Percentiles rank a stretch among this genome's conserved stretches.
Conservation (phyloP, 805 yeast species). For the Schizosaccharomyces octosporus region DNA sequence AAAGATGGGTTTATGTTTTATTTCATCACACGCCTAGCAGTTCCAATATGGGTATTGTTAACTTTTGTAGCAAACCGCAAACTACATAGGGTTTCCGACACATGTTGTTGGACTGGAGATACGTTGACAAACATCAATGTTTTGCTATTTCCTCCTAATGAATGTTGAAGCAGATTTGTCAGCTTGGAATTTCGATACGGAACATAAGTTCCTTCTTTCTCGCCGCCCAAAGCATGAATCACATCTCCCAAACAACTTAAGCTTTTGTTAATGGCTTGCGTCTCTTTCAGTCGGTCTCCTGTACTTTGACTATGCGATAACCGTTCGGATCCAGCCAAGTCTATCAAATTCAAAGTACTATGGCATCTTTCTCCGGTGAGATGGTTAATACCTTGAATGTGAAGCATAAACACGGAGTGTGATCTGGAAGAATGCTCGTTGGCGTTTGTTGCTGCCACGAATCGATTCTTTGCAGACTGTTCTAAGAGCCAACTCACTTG, state of each 20-base stretch:
- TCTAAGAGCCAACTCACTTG: slow-evolving; percentile 28
- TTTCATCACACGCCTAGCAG: slow-evolving; percentile 5
- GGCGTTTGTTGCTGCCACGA: slow-evolving; percentile 59
- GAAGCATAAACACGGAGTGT: slow-evolving; percentile 54
- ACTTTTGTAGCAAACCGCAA: slow-evolving; percentile 60
- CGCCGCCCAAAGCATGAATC: slow-evolving; percentile 36
- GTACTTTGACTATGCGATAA: slow-evolving; percentile 46
- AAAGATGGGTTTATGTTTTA: neutral
- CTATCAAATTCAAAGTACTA: slow-evolving; percentile 60
- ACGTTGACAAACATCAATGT: slow-evolving; percentile 83
- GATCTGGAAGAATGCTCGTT: slow-evolving; percentile 80
- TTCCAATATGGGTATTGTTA: slow-evolving; percentile 11
- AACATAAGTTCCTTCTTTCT: slow-evolving; percentile 21
- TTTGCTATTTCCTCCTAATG: slow-evolving; percentile 65
- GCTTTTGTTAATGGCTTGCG: slow-evolving; percentile 72
- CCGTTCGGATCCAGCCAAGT: slow-evolving; percentile 86
- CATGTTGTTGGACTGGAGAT: slow-evolving; percentile 37
- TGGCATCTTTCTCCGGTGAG: slow-evolving; percentile 22
- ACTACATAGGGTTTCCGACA: slow-evolving; percentile 60
- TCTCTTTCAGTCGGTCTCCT: slow-evolving; percentile 64
- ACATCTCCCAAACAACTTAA: slow-evolving; percentile 79
- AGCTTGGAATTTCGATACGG: slow-evolving; percentile 51
- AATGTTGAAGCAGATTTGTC: slow-evolving; percentile 63
- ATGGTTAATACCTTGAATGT: slow-evolving; percentile 29
- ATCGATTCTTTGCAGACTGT: slow-evolving; percentile 34